Evolutionary conservation across 148 eudicot genomes (phyloP), one percentile per base, ranked within the genome.

Genomic region (Rhododendron vialii): DNA sequence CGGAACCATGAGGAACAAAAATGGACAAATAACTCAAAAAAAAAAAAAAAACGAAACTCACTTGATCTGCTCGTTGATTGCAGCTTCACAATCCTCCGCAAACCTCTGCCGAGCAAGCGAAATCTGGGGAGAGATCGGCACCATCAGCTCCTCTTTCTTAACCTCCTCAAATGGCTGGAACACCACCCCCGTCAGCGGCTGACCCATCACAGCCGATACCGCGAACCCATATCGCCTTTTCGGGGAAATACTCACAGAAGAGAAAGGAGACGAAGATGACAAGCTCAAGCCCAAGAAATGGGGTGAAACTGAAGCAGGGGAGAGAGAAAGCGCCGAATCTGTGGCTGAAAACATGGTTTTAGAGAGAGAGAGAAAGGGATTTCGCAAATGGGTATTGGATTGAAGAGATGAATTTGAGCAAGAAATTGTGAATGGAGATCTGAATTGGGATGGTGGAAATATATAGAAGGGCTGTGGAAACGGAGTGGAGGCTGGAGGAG

Each of bases 41-140:
- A 51, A 50, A 51, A 51, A 50, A 13, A 51, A 84, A 83, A 84
- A 24, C n/a, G 26, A 78, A 80, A 51, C 85, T 87, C 88, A 95
- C 98, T 95, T 95, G 84, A 95, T 95, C 89, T 95, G 98, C 92
- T 94, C 98, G 81, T 95, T 95, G 82, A 95, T 86, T 7, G 95
- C 96, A 50, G 94, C 87, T 84, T 95, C 98, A 85, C 93, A 93
- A 4, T 90, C 94, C 6, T 91, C 90, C 26, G 82, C 88, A 73
- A 36, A 94, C 35, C 84, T 78, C 87, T 94, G 97, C 2, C 96
- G 89, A 82, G 98, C 98, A 85, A 95, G 92, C 2, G 98, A 95
- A 48, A 84, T 85, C 0, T 89, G 78, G 14, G 91, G 88, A 38
- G 91, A 82, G n/a, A 88, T 85, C 0, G 98, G 98, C 0, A 93